Evolutionary conservation across 192 early-diverging fungal genomes (phyloP), one percentile per base, ranked within the genome.

Genomic region (Coemansia sp.): DNA sequence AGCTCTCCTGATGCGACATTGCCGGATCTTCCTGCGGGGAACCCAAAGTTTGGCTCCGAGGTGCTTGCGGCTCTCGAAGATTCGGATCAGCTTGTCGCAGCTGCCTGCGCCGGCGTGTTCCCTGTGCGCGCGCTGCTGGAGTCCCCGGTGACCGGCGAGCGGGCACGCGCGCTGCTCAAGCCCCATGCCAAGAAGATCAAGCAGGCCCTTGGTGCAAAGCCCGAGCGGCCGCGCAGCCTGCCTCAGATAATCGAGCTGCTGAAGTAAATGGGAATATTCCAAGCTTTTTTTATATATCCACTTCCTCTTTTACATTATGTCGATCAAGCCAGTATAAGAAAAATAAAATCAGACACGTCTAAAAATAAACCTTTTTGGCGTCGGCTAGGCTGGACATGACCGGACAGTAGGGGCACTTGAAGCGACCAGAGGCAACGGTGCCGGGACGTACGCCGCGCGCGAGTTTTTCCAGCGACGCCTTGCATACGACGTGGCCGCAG

Each of bases 401-500:
- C 9, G 97, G 97, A 62, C 97, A 99, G 75, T 99, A 99, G 14
- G 95, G 95, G 67, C 97, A 99, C 68, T 99, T 99, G 82, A 98
- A 94, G 39, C 92, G 67, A 34, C 72, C 71, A 20, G 62, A 72
- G 11, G 71, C 72, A 11, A 64, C 61, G 4, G 59, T 64, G 48
- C 66, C 83, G 9, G 83, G 85, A 62, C 84, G 71, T 46, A 75
- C 80, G 16, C 88, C 89, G 61, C 91, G 89, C 32, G 90, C 84
- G 20, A 99, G 85, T 61, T 91, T 85, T 8, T 83, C 79, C 58
- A 99, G 77, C 72, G 90, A 92, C 65, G 94, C 97, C 67, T 91
- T 88, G 79, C 91, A 93, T 32, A 99, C 87, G 0, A 98, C 93
- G 69, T 99, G 97, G 14, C 97, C 97, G 74, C 97, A 99, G 2